Evolutionary conservation across 2,329 filamentous ascomycete species (phyloP).

Genomic region (Stachybotrys elegans): DNA sequence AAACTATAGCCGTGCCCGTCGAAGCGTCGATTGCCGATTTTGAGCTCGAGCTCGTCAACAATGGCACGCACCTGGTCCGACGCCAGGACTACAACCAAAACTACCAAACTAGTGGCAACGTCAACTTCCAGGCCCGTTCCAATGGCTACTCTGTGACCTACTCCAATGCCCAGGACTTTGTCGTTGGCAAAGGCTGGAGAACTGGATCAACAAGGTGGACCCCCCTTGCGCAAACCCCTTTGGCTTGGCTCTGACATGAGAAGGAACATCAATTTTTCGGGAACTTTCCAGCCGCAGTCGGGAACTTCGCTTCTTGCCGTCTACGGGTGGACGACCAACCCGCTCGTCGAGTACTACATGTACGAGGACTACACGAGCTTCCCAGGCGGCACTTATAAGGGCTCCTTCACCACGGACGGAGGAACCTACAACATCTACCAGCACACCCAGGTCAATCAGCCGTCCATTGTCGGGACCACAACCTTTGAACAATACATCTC

Average conservation of each 20-base stretch:
- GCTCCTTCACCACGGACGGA: slow-evolving; percentile 27
- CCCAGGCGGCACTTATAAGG: slow-evolving; percentile 28
- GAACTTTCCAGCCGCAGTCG: slow-evolving; percentile 34
- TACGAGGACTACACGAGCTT: slow-evolving; percentile 38
- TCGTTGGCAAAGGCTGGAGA: slow-evolving; percentile 47
- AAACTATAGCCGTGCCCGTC: neutral
- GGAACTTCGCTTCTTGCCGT: slow-evolving; percentile 44
- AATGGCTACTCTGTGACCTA: slow-evolving; percentile 42
- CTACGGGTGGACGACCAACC: slow-evolving; percentile 30
- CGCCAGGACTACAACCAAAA: neutral
- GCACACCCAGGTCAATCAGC: slow-evolving; percentile 30
- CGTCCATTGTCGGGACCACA: slow-evolving; percentile 40
- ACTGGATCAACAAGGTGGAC: slow-evolving; percentile 23
- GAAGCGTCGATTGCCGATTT: slow-evolving; percentile 1
- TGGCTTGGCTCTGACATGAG: neutral
- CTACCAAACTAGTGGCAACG: neutral
- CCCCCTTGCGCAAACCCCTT: no score
- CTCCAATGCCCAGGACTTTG: slow-evolving; percentile 42
- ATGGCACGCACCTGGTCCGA: neutral
- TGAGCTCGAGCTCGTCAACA: slow-evolving; percentile 3
- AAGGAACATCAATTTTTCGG: slow-evolving; percentile 45
- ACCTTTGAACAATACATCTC: slow-evolving; percentile 50
- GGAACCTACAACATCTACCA: slow-evolving; percentile 30
- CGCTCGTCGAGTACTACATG: slow-evolving; percentile 25
- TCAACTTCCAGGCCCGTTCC: neutral